phyloP scores from a whole-genome alignment of 1,284 basidiomycete species.

The Tausonia pullulans region DNA sequence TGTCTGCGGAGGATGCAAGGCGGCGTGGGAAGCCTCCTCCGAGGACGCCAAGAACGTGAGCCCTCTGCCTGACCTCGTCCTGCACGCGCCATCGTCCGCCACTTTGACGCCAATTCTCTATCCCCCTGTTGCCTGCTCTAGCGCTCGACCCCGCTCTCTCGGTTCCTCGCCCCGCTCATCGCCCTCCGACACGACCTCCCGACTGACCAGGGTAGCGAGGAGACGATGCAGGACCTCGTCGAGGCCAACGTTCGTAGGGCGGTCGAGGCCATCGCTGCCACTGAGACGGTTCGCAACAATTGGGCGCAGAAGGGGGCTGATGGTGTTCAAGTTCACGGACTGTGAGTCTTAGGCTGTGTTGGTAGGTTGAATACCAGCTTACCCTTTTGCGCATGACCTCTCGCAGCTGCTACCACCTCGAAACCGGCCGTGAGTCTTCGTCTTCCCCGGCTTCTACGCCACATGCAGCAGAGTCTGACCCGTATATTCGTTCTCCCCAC shows the following conservation, averaged over 20 bases:
- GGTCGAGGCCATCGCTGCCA: constrained; percentile 9
- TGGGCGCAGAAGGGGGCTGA: constrained; percentile 54
- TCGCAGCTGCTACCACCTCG: constrained; percentile 8
- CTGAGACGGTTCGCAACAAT: constrained; percentile 49
- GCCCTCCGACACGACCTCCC: constrained; percentile 44
- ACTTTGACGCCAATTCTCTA: background rate
- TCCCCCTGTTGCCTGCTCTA: background rate
- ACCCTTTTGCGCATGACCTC: no score
- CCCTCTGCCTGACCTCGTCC: background rate
- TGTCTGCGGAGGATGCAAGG: constrained; percentile 60
- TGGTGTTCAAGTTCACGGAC: constrained; percentile 17
- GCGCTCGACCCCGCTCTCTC: constrained; percentile 45
- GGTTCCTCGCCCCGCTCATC: constrained; percentile 64
- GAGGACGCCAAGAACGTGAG: constrained; percentile 6
- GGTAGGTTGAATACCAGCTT: background rate
- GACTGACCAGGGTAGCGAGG: constrained; percentile 37
- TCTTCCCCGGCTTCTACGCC: background rate
- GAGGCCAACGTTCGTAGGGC: constrained; percentile 26
- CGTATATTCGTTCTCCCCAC: background rate
- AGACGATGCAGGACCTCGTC: constrained; percentile 61
- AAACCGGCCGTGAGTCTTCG: constrained; percentile 5
- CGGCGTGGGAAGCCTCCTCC: constrained; percentile 39
- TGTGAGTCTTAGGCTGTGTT: background rate
- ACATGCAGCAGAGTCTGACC: background rate
- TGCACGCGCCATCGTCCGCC: no score